These are phyloP conservation scores for Gnomoniopsis smithogilvyi DNA, from an alignment of 2,329 filamentous ascomycete genomes.

Conservation along the genomic window DNA sequence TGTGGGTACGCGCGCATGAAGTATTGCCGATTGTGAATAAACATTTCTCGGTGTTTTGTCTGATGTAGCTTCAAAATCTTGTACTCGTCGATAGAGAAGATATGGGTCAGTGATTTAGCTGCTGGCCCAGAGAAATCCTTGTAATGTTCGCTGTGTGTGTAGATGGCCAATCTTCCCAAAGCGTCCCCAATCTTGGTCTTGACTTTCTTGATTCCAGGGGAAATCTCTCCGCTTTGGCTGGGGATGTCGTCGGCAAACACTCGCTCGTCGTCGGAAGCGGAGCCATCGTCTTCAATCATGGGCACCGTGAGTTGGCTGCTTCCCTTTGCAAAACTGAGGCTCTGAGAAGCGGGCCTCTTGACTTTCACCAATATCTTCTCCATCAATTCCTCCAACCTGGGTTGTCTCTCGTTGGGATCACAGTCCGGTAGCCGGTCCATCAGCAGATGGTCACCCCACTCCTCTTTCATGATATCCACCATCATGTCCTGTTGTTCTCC, in stretches of 20 bases:
- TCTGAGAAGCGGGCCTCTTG: slow-evolving; percentile 51
- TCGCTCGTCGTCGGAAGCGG: slow-evolving; percentile 43
- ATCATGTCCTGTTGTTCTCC: slow-evolving; percentile 83
- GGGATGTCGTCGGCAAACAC: slow-evolving; percentile 12
- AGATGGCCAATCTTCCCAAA: slow-evolving; percentile 74
- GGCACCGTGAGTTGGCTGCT: slow-evolving; percentile 30
- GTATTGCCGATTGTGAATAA: slow-evolving; percentile 81
- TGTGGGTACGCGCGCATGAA: slow-evolving; percentile 93
- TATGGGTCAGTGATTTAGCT: slow-evolving; percentile 58
- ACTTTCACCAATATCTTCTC: slow-evolving; percentile 84
- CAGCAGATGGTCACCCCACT: slow-evolving; percentile 75
- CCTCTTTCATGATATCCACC: slow-evolving; percentile 90
- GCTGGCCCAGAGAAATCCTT: slow-evolving; percentile 64
- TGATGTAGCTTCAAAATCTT: slow-evolving; percentile 58
- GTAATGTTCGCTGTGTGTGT: slow-evolving; percentile 83
- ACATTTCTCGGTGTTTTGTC: slow-evolving; percentile 71
- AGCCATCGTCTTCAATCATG: slow-evolving; percentile 37
- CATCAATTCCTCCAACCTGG: slow-evolving; percentile 67
- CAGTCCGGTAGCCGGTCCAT: slow-evolving; percentile 51
- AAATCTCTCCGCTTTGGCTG: background rate
- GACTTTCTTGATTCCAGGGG: slow-evolving; percentile 40
- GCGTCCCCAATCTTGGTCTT: slow-evolving; percentile 65
- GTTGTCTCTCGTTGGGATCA: slow-evolving; percentile 55
- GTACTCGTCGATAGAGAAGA: slow-evolving; percentile 87
- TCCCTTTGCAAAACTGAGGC: slow-evolving; percentile 14